Conservation (phyloP, 1,284 basidiomycete genomes). For the Cystobasidium slooffiae region DNA sequence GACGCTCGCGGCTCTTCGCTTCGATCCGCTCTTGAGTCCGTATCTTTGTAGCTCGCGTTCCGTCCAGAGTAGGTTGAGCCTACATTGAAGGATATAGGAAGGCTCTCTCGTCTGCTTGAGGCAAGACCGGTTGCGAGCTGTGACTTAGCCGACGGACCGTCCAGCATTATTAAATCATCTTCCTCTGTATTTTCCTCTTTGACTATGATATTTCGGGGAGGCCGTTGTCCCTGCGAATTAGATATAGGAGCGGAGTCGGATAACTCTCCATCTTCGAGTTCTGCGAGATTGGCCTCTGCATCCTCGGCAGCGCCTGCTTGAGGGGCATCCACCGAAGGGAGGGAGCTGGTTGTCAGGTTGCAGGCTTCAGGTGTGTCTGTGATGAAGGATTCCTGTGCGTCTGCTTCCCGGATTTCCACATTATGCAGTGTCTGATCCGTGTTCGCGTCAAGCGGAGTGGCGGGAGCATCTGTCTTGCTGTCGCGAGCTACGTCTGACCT, state of each 20-base stretch:
- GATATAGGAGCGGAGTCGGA: constrained; percentile 5
- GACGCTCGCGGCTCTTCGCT: neutral
- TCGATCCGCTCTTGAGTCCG: too few species aligned
- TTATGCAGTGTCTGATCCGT: neutral
- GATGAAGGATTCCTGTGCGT: too few species aligned
- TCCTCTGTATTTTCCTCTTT: neutral
- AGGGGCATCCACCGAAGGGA: neutral
- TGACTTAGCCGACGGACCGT: neutral
- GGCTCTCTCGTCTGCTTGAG: constrained; percentile 4
- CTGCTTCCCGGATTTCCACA: neutral
- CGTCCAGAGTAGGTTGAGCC: constrained; percentile 10
- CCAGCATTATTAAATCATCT: constrained; percentile 11
- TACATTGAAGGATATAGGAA: constrained; percentile 7
- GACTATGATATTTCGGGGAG: neutral
- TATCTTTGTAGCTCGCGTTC: neutral
- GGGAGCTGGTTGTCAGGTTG: too few species aligned
- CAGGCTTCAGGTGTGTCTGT: too few species aligned
- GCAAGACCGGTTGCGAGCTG: neutral
- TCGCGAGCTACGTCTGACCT: too few species aligned
- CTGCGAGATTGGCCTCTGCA: neutral
- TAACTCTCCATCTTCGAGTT: constrained; percentile 17
- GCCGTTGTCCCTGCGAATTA: neutral
- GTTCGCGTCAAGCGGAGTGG: neutral
- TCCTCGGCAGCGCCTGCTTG: neutral
- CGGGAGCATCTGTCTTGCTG: neutral